Percentiles rank a stretch among this genome's conserved stretches.
These are phyloP conservation scores for Phanerodontia chrysosporium DNA, from an alignment of 768 basidiomycete species.

Conservation along the genomic window DNA sequence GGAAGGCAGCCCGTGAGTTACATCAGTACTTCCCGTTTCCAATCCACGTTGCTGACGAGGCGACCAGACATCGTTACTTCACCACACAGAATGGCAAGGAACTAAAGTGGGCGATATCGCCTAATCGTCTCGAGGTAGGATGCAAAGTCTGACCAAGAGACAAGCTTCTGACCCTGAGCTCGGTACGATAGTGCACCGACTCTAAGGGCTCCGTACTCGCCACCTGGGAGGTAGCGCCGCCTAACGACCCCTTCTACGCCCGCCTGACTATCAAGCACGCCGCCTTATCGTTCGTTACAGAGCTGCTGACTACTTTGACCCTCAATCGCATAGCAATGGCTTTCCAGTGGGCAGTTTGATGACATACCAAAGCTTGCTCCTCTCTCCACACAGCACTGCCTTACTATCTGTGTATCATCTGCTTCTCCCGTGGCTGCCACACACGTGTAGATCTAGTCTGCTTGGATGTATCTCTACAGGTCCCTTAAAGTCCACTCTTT, in stretches of 20 bases:
- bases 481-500: background rate
- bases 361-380: background rate
- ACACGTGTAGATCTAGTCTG: slow-evolving; percentile 4
- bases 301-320: slow-evolving; percentile 71
- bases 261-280: slow-evolving; percentile 53
- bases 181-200: slow-evolving; percentile 56
- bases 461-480: background rate
- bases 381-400: background rate
- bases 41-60: background rate
- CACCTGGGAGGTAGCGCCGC: slow-evolving; percentile 60
- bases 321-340: slow-evolving; percentile 68
- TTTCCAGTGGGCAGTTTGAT: slow-evolving; percentile 45
- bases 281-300: slow-evolving; percentile 63
- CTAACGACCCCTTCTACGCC: slow-evolving; percentile 55
- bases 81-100: slow-evolving; percentile 62
- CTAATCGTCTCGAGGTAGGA: slow-evolving; percentile 66
- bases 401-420: background rate
- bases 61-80: slow-evolving; percentile 49
- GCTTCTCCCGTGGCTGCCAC: background rate
- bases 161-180: background rate
- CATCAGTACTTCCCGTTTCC: background rate
- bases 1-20: slow-evolving; percentile 54
- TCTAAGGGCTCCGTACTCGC: slow-evolving; percentile 53
- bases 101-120: slow-evolving; percentile 69
- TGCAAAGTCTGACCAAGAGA: background rate